Evolutionary conservation across 2,329 filamentous ascomycete species (phyloP).

Genomic region (Podosphaera fusca): DNA sequence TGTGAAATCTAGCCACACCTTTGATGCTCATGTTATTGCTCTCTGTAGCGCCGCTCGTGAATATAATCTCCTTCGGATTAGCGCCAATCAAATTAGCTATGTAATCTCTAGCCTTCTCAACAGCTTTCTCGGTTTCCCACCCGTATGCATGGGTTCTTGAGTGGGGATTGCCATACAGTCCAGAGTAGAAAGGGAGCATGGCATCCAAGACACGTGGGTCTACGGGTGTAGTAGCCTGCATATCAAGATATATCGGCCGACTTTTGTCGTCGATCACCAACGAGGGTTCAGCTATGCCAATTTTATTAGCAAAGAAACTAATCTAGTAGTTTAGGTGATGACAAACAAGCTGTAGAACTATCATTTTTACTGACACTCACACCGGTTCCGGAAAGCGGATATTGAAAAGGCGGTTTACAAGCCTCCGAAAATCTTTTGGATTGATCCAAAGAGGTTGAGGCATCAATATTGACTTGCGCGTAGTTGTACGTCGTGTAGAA

Average conservation of each 20-base stretch:
- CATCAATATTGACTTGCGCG: conserved; percentile 63
- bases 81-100: conserved; percentile 76
- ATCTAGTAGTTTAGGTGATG: conserved; percentile 2
- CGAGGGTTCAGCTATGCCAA: conserved; percentile 68
- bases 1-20: conserved; percentile 89
- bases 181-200: conserved; percentile 88
- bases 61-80: conserved; percentile 94
- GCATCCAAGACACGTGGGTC: conserved; percentile 88
- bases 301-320: neutral
- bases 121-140: conserved; percentile 90
- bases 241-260: conserved; percentile 89
- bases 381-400: conserved; percentile 10
- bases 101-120: conserved; percentile 66
- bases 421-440: conserved; percentile 44
- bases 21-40: conserved; percentile 99
- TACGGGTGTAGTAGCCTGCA: conserved; percentile 90
- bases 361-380: conserved; percentile 33
- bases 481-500: conserved; percentile 58
- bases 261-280: conserved; percentile 83
- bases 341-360: conserved; percentile 51
- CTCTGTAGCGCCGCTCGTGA: conserved; percentile 93
- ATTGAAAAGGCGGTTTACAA: conserved; percentile 13
- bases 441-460: conserved; percentile 68
- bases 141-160: conserved; percentile 94
- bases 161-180: conserved; percentile 89